Evolutionary conservation across 2,329 filamentous ascomycete genomes (phyloP), one percentile per base, ranked within the genome.

Genomic region (Biscogniauxia mediterranea): DNA sequence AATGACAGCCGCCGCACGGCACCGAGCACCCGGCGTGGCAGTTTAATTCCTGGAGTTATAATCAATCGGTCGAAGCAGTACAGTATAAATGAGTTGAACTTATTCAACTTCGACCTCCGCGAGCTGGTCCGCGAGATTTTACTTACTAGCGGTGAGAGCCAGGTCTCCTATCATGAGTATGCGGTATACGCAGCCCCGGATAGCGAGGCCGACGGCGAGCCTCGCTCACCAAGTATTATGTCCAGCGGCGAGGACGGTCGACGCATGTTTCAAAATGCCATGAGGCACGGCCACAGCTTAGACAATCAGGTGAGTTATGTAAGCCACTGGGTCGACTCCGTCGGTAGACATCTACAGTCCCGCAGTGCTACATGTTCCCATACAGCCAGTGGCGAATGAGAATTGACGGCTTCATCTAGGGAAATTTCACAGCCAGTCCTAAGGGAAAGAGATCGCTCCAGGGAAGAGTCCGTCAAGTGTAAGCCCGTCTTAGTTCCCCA

Each of bases 111-210:
- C 32, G 71, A 71, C 51, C 68, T 72, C 13, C 65, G 65, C 51
- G 70, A 73, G 46, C 64, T 72, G 6, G 70, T 66, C 49, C 60
- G 62, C 38, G 67, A 69, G 9, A 50, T 71, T n/a, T 59, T 72
- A 28, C 65, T 73, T 2, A 61, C 61, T 1, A 59, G 65, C 20
- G 66, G 66, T 13, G 67, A 71, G 52, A 73, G 67, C 55, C 57
- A 60, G 5, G 68, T 71, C 23, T 71, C 70, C 5, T 73, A 73
- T 50, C 70, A 73, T 55, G 71, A 73, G 52, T 73, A 73, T 55
- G 71, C 70, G 28, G 70, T 72, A 20, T 73, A 70, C 54, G 57
- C 65, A 8, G 64, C 67, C 17, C 69, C 67, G 9, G 64, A 58
- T 5, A 59, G 25, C n/a, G 64, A 64, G 46, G 57, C 56, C 5